Base-by-base conservation (phyloP, 352 stramenopile genomes). In the Globisporangium sylvaticum region DNA sequence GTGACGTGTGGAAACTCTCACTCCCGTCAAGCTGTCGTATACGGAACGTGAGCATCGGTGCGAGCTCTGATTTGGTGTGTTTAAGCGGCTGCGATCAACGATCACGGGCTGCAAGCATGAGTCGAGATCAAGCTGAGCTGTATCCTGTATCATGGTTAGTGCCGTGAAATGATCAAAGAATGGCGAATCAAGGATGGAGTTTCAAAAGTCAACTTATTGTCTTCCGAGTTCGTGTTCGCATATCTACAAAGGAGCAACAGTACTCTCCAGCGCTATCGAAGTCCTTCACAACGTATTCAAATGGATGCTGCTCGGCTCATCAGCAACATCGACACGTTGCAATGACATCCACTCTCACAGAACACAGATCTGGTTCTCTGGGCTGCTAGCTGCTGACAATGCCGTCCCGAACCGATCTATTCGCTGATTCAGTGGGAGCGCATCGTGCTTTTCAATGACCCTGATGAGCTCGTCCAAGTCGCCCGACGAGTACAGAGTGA, bases 361-460 rank as follows among this genome's bases (percentile, higher is more conserved):
- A 14, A 9, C 12, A 58, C 53, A 58, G 1, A 24, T 14, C 32
- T 37, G 27, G 15, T 4, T 39, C 25, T 24, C 25, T 1, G 27
- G 25, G 6, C 2, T 34, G 5, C 20, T 29, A 14, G 25, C 5
- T 37, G 52, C 25, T 37, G 25, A 7, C n/a, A 18, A 18, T 22
- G 20, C 54, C 27, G 29, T 59, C 15, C 12, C 29, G 22, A 44
- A 59, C 1, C 54, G 54, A 18, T 59, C 29, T 10, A 29, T 9
- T n/a, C 54, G 29, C 54, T 59, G 54, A 12, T 59, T 59, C 27
- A 44, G 54, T 12, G 54, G 54, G 37, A 59, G 54, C 20, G 20
- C 54, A 8, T 59, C 18, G 53, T 59, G 27, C 15, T 39, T 15
- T 15, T 25, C 29, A 20, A 59, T 59, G 22, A 42, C 27, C 8